Evolutionary conservation across 192 early-diverging fungal genomes (phyloP).

Genomic region (Coemansia sp.): DNA sequence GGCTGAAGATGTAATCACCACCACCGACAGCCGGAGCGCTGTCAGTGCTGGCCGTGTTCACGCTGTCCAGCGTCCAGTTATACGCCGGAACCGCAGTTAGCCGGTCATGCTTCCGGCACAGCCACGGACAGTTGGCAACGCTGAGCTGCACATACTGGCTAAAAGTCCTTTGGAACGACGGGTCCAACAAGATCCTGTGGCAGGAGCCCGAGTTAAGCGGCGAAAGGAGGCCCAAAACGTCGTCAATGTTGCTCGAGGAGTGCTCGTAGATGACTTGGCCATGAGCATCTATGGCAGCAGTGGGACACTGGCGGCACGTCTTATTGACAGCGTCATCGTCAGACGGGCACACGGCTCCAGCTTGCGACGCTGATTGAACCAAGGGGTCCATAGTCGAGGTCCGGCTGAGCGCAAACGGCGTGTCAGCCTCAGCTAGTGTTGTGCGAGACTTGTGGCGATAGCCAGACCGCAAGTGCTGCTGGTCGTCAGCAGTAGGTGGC

Average conservation of each 20-base stretch:
- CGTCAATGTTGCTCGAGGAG: slow-evolving; percentile 40
- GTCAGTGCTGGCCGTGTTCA: not conserved
- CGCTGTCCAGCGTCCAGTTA: slow-evolving; percentile 26
- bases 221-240: slow-evolving; percentile 33
- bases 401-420: slow-evolving; percentile 14
- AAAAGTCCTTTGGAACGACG: slow-evolving; percentile 48
- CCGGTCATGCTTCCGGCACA: slow-evolving; percentile 27
- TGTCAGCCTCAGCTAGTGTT: not conserved
- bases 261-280: slow-evolving; percentile 23
- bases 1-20: not conserved
- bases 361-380: not conserved
- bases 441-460: not conserved
- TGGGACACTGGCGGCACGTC: slow-evolving; percentile 9
- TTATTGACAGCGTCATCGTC: not conserved
- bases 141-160: slow-evolving; percentile 35
- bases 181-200: slow-evolving; percentile 37
- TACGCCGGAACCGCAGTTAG: slow-evolving; percentile 9
- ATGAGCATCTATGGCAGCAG: slow-evolving; percentile 33
- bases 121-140: slow-evolving; percentile 40
- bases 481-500: not conserved
- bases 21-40: not conserved
- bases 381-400: slow-evolving; percentile 19
- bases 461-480: not conserved
- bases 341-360: not conserved
- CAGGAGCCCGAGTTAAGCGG: slow-evolving; percentile 21